Evolutionary conservation across 2,329 filamentous ascomycete genomes (phyloP).

Genomic region (Coniochaeta ligniaria): DNA sequence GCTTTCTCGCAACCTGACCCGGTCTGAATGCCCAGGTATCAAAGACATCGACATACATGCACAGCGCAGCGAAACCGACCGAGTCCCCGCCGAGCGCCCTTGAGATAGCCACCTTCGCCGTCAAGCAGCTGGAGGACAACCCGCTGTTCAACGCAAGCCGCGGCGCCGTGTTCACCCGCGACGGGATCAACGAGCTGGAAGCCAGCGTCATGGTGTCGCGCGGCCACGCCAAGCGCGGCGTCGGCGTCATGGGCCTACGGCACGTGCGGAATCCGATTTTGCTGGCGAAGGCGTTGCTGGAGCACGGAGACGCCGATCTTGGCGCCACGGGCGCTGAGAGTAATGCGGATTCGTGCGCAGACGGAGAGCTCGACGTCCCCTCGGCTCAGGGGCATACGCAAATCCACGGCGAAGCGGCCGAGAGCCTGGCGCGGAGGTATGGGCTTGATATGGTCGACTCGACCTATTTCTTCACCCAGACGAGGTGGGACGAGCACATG

Average conservation of each 20-base stretch:
- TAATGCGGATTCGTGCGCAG: conserved; percentile 2
- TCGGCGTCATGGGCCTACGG: conserved; percentile 66
- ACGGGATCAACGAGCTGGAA: conserved; percentile 79
- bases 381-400: conserved; percentile 64
- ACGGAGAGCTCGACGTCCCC: conserved; percentile 31
- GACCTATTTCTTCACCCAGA: conserved; percentile 72
- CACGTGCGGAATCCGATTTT: conserved; percentile 74
- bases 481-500: conserved; percentile 63
- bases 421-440: conserved; percentile 60
- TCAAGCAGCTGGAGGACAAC: conserved; percentile 69
- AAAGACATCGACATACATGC: conserved; percentile 39
- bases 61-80: conserved; percentile 8
- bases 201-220: conserved; percentile 78
- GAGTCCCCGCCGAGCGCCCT: conserved; percentile 49
- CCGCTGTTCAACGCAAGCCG: conserved; percentile 77
- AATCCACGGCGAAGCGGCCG: conserved; percentile 60
- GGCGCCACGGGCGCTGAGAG: conserved; percentile 19
- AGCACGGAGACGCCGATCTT: conserved; percentile 57
- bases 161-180: conserved; percentile 80
- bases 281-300: conserved; percentile 63
- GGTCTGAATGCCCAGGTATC: conserved; percentile 26
- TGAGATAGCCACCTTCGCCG: conserved; percentile 68
- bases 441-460: conserved; percentile 63
- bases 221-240: conserved; percentile 66
- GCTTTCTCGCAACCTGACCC: neutral